Evolutionary conservation across 306 rosid genomes (phyloP).

Genomic region (Inga leiocalycina): DNA sequence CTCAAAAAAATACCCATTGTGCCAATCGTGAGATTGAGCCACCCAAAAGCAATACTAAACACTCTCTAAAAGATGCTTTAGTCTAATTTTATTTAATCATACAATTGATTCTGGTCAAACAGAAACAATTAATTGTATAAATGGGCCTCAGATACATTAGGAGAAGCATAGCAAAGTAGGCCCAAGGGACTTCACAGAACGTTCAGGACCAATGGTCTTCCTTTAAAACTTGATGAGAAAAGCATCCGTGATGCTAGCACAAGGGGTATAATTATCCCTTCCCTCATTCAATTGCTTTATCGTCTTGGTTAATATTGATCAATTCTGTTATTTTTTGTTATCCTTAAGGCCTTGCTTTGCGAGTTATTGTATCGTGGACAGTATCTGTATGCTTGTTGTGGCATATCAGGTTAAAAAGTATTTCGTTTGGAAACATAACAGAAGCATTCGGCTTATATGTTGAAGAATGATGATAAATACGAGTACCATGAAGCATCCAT

Average conservation of each 20-base stretch:
- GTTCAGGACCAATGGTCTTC: constrained; percentile 34
- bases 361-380: constrained; percentile 15
- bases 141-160: too few species aligned
- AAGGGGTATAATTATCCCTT: constrained; percentile 42
- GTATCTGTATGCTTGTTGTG: not conserved
- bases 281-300: not conserved
- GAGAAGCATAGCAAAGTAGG: too few species aligned
- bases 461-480: not conserved
- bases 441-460: constrained; percentile 21
- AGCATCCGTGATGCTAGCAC: constrained; percentile 53
- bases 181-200: not conserved
- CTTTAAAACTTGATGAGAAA: constrained; percentile 54
- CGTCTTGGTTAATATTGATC: not conserved
- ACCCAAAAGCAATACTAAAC: too few species aligned
- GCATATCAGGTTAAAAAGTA: constrained; percentile 17
- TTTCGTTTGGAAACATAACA: constrained; percentile 1
- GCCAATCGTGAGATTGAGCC: too few species aligned
- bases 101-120: too few species aligned
- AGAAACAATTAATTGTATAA: too few species aligned
- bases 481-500: not conserved
- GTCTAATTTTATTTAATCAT: too few species aligned
- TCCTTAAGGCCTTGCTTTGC: constrained; percentile 6
- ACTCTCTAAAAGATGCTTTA: too few species aligned
- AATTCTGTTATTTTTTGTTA: constrained; percentile 17
- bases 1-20: too few species aligned